phyloP scores from a whole-genome alignment of 1,284 basidiomycete genomes.

The Malassezia furfur region DNA sequence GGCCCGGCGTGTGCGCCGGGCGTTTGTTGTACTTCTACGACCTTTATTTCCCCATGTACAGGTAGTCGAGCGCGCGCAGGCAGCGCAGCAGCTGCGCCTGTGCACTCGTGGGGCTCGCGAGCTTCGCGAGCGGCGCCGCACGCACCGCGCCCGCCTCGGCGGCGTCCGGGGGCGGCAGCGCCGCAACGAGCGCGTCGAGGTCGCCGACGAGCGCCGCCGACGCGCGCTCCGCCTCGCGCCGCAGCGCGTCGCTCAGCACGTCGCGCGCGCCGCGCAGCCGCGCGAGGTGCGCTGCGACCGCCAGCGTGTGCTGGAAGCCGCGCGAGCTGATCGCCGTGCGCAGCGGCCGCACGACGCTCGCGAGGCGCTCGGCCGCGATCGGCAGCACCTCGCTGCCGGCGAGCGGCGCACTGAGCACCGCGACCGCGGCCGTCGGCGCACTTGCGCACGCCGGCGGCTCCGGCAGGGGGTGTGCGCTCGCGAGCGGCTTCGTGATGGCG shows the following conservation, averaged over 20 bases:
- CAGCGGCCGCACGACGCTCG: conserved; percentile 39
- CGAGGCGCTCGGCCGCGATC: conserved; percentile 34
- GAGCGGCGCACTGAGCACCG: conserved; percentile 4
- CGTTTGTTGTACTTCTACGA: conserved; percentile 3
- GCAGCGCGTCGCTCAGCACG: conserved; percentile 34
- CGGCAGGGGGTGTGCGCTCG: conserved; percentile 14
- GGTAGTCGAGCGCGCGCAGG: conserved; percentile 42
- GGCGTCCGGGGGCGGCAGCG: conserved; percentile 27
- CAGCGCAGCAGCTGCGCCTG: conserved; percentile 43
- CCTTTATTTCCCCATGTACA: conserved; percentile 18
- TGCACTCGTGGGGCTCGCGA: conserved; percentile 40
- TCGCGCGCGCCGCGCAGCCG: conserved; percentile 33
- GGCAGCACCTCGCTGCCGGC: conserved; percentile 3
- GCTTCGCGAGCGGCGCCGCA: conserved; percentile 34
- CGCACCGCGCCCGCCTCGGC: conserved; percentile 21
- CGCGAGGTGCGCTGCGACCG: conserved; percentile 39
- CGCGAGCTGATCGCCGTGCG: conserved; percentile 37
- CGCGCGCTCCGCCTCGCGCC: conserved; percentile 33
- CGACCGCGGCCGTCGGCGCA: conserved; percentile 11
- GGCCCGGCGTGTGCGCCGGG: too few species aligned
- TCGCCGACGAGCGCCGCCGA: conserved; percentile 26
- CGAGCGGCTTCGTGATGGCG: conserved; percentile 38
- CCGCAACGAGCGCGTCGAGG: conserved; percentile 32
- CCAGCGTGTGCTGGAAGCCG: conserved; percentile 46
- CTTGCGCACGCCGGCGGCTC: conserved; percentile 1